A percentile compares a stretch with the other conserved stretches of the same genome.
Conservation (phyloP, 768 basidiomycete species). For the Suillus decipiens region DNA sequence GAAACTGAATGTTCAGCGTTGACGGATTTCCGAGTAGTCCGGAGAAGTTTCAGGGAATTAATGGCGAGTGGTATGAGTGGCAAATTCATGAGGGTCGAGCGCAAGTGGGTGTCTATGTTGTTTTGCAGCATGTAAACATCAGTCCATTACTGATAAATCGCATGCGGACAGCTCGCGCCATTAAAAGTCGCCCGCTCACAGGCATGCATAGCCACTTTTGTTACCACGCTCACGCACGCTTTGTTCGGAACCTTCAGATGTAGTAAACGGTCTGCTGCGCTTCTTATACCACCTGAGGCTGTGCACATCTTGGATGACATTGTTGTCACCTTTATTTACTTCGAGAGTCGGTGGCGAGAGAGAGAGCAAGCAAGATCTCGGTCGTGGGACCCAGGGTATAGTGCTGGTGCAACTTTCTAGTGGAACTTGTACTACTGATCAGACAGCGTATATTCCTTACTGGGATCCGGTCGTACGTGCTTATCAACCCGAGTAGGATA, state of each 20-base stretch:
- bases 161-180: slow-evolving; percentile 26
- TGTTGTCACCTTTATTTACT: slow-evolving; percentile 38
- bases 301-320: slow-evolving; percentile 36
- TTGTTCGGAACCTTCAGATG: slow-evolving; percentile 18
- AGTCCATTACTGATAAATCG: not conserved
- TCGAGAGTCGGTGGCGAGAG: slow-evolving; percentile 32
- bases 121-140: not conserved
- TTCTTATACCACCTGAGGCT: slow-evolving; percentile 32
- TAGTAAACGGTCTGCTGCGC: slow-evolving; percentile 22
- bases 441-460: not conserved
- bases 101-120: slow-evolving; percentile 20
- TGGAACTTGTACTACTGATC: not conserved
- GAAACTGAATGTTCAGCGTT: not conserved
- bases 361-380: slow-evolving; percentile 21
- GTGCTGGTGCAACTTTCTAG: not conserved
- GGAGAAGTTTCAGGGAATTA: slow-evolving; percentile 26
- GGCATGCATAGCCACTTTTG: slow-evolving; percentile 31
- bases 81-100: slow-evolving; percentile 25
- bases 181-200: slow-evolving; percentile 9
- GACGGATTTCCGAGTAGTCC: slow-evolving; percentile 16
- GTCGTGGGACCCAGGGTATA: slow-evolving; percentile 9
- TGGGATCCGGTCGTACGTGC: not conserved
- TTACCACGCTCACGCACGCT: slow-evolving; percentile 19
- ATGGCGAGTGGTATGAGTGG: slow-evolving; percentile 31
- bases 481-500: not conserved